Evolutionary conservation across 2,329 filamentous ascomycete species (phyloP).

Genomic region (Pseudocercospora vitis): DNA sequence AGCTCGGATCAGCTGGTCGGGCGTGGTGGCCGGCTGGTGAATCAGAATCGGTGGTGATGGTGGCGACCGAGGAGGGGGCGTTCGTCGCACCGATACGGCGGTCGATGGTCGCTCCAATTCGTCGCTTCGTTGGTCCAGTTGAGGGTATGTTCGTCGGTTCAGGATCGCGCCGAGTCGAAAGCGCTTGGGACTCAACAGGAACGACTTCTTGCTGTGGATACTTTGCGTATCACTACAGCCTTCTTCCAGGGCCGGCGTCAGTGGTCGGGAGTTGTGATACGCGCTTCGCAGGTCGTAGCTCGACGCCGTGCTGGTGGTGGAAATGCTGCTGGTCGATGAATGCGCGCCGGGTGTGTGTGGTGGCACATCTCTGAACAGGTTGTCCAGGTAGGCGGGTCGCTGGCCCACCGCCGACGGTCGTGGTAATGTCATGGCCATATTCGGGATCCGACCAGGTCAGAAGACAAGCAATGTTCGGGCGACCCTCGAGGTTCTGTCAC

Average conservation of each 20-base stretch:
- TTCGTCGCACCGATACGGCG: constrained; percentile 5
- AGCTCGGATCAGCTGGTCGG: not conserved
- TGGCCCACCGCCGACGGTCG: constrained; percentile 27
- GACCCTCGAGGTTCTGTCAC: constrained; percentile 2
- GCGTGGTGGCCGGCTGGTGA: not conserved
- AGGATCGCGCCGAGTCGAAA: constrained; percentile 29
- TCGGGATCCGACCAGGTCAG: constrained; percentile 10
- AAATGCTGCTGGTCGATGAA: constrained; percentile 35
- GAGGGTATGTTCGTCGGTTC: constrained; percentile 31
- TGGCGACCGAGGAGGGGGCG: constrained; percentile 14
- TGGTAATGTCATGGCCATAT: constrained; percentile 31
- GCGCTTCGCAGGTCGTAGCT: constrained; percentile 26
- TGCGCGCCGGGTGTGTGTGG: constrained; percentile 26
- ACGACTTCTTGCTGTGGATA: constrained; percentile 29
- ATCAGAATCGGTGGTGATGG: constrained; percentile 10
- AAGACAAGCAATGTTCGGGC: not conserved
- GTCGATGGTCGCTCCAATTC: constrained; percentile 12
- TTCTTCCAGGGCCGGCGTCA: constrained; percentile 33
- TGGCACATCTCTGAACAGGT: constrained; percentile 31
- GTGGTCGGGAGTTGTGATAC: constrained; percentile 24
- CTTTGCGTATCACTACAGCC: constrained; percentile 23
- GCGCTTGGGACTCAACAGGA: constrained; percentile 21
- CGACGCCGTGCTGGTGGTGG: constrained; percentile 25
- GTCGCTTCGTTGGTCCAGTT: constrained; percentile 20
- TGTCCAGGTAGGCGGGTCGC: constrained; percentile 36